These are phyloP conservation scores for Prunus mongolica DNA, from an alignment of 306 rosid genomes.

Conservation along the genomic window DNA sequence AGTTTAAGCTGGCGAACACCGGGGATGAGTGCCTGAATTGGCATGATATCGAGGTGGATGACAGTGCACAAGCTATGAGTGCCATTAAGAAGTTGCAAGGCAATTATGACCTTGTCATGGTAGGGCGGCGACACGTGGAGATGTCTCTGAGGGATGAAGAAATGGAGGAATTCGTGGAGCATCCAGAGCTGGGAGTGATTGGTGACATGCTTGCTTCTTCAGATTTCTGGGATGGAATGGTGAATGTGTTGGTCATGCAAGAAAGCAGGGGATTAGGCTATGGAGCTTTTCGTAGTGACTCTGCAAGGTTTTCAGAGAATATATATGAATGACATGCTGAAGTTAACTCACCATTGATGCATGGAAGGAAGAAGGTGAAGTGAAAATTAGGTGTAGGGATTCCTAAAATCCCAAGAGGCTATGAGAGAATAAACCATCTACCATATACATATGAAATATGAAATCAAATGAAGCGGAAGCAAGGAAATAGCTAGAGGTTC, in stretches of 20 bases:
- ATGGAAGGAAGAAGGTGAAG: too few relatives aligned
- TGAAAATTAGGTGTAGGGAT: too few relatives aligned
- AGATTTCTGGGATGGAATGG: conserved; percentile 37
- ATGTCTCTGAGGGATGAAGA: conserved; percentile 20
- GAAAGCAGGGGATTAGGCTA: not conserved
- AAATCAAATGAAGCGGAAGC: too few relatives aligned
- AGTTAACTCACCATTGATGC: too few relatives aligned
- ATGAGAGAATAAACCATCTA: too few relatives aligned
- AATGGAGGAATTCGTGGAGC: conserved; percentile 41
- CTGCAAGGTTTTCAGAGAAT: too few relatives aligned
- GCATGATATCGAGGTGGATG: conserved; percentile 36
- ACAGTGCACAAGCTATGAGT: conserved; percentile 20
- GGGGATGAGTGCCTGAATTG: conserved; percentile 6
- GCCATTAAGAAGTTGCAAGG: conserved; percentile 14
- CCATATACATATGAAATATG: too few relatives aligned
- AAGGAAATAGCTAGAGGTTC: too few relatives aligned
- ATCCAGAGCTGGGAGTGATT: conserved; percentile 40
- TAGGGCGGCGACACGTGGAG: conserved; percentile 29
- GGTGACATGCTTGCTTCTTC: conserved; percentile 50
- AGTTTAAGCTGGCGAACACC: conserved; percentile 34
- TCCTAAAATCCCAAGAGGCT: too few relatives aligned
- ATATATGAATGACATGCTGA: too few relatives aligned
- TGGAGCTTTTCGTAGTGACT: too few relatives aligned
- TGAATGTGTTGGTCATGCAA: conserved; percentile 42
- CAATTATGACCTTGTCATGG: conserved; percentile 36